Base-by-base conservation (phyloP, 208 protist species). In the Herpetomonas muscarum region DNA sequence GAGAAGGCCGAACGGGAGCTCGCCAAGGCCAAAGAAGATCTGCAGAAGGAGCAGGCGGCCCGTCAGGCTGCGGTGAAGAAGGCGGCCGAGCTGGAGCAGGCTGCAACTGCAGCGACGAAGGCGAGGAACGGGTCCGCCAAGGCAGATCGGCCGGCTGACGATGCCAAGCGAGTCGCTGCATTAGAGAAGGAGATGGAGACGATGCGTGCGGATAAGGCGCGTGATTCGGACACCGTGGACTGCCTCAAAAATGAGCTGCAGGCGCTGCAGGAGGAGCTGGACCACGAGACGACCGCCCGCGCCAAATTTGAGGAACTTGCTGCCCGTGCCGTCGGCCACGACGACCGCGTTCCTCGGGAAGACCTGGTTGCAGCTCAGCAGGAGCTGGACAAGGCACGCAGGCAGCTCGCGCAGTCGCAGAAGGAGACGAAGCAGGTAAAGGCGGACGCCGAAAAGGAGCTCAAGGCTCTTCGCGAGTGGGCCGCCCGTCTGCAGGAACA, bases 401-500 rank as follows among this genome's bases (percentile, higher is more conserved):
- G 34, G 41, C 61, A 71, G 30, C 62, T 75, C 58, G 46, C 63
- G 30, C 36, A 69, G 26, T 59, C 51, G 34, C 29, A 65, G 34
- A n/a, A 48, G 39, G 56, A 76, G 32, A 70, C 28, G 41, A 26
- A 51, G 39, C 45, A 28, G 61, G 36, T 59, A 30, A 53, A 55
- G 46, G 64, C 65, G 60, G 68, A 41, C 26, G 55, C 60, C 24
- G 70, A 67, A 44, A 21, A 57, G 15, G 83, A 87, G 51, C 69
- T 86, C 15, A 61, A 62, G 15, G 71, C 65, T 15, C 61, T 90
- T 1, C 75, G 76, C 45, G 64, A 37, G 7, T 85, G 67, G 61
- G 74, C 67, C 50, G 61, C 59, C n/a, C 78, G 76, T 13, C 58
- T 90, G 15, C 61, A 76, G 31, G 62, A 41, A 39, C 71, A 81